Evolutionary conservation across 2,329 filamentous ascomycete genomes (phyloP).

Genomic region (Apiospora marii): DNA sequence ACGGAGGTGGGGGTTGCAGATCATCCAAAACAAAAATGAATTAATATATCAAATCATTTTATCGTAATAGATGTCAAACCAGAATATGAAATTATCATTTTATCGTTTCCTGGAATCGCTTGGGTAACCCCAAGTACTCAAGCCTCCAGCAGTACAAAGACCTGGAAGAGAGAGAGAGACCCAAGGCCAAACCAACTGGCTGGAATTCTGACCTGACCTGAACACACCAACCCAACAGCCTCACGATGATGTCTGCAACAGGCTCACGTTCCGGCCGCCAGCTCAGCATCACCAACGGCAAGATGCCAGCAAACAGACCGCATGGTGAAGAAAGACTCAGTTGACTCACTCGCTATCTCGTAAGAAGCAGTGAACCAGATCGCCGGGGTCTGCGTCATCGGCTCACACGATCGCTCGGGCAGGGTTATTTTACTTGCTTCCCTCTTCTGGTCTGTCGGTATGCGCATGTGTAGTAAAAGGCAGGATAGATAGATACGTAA

Average conservation of each 20-base stretch:
- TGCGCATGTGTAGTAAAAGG: not conserved
- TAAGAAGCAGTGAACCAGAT: not conserved
- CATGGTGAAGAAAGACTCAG: constrained; percentile 22
- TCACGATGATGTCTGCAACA: constrained; percentile 10
- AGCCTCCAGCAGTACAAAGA: not conserved
- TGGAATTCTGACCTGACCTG: constrained; percentile 12
- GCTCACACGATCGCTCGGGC: constrained; percentile 16
- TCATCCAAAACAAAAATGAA: not conserved
- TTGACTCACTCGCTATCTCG: constrained; percentile 10
- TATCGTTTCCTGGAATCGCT: not conserved
- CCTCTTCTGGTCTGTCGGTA: not conserved
- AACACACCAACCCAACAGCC: constrained; percentile 23
- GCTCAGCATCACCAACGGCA: constrained; percentile 21
- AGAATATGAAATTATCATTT: not conserved
- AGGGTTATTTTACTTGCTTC: not conserved
- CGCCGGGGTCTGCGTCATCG: constrained; percentile 25
- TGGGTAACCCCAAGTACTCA: not conserved
- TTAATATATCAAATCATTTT: not conserved
- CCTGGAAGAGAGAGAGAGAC: not conserved
- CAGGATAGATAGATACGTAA: not conserved
- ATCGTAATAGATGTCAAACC: not conserved
- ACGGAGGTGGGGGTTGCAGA: not conserved
- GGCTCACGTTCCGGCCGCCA: constrained; percentile 13
- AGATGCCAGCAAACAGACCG: constrained; percentile 10
- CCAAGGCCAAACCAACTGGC: not conserved